Evolutionary conservation across 352 stramenopile genomes (phyloP), one percentile per base, ranked within the genome.

Genomic region (Pythium rhizo-oryzae): DNA sequence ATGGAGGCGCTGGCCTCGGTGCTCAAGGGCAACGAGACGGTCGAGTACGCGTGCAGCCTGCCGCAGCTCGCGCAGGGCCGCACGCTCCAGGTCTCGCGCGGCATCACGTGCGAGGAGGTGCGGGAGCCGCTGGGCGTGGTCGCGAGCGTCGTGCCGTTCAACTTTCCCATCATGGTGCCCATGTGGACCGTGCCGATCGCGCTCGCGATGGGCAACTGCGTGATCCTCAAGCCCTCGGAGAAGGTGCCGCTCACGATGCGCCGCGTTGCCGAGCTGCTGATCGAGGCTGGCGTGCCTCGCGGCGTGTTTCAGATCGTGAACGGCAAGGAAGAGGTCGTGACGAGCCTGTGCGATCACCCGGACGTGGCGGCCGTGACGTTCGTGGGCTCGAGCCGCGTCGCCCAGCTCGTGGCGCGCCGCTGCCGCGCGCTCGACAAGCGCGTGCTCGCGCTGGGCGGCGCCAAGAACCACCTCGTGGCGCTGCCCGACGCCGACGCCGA

Each of bases 161-260:
- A 98, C 77, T 99, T 99, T 67, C 97, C 97, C 9, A 94, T 98
- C 69, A 99, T 99, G 92, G 94, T 99, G 8, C 95, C 97, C 15
- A 98, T 99, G 86, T 99, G 97, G 97, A 99, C 97, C 0, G 78
- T 98, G 19, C 97, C 97, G 8, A 99, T 99, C 69, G 96, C 97
- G 8, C 77, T 99, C 23, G 97, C 97, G 0, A 89, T 97, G 62
- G 97, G 97, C 37, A 99, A 99, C 80, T 98, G 90, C 64, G 88
- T 99, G 46, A 97, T 99, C 60, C 72, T 99, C 49, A 99, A 99
- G 78, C 97, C 97, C 2, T 98, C 88, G 12, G 97, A 99, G 74
- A 99, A 99, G 77, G 85, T 94, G 44, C 97, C 97, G 8, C 51
- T 98, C 28, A 98, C 96, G 0, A 98, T 99, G 94, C 72, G 82